phyloP scores from a whole-genome alignment of 352 stramenopile species.

The Globisporangium recalcitrans region DNA sequence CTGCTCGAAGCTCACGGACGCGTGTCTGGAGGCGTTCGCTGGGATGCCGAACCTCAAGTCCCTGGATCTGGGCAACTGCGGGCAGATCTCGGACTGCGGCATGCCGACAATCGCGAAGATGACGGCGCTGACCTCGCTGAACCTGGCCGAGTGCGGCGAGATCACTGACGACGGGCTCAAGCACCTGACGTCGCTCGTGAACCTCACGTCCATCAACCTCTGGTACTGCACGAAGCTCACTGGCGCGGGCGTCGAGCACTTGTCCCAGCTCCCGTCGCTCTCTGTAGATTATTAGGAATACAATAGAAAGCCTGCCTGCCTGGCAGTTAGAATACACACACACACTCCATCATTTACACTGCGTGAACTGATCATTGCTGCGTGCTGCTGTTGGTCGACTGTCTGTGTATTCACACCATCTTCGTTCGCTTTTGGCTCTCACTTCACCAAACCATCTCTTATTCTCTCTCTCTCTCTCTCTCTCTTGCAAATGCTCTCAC shows the following conservation, averaged over 20 bases:
- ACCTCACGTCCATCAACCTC: conserved; percentile 62
- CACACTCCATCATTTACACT: conserved; percentile 7
- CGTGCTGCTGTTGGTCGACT: background rate
- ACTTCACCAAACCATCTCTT: conserved; percentile 1
- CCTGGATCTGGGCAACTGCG: conserved; percentile 82
- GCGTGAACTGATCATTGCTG: background rate
- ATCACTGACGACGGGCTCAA: conserved; percentile 56
- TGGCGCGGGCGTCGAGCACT: conserved; percentile 37
- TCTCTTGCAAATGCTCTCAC: no score
- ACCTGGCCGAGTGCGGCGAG: conserved; percentile 66
- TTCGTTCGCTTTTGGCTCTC: conserved; percentile 1
- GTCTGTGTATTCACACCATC: background rate
- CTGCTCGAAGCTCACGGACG: conserved; percentile 64
- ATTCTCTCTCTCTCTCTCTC: no score
- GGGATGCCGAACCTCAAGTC: conserved; percentile 46
- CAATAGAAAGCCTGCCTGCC: no score
- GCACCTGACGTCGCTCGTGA: conserved; percentile 38
- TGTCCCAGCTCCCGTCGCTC: conserved; percentile 38
- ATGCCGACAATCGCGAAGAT: conserved; percentile 44
- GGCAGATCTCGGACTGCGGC: conserved; percentile 57
- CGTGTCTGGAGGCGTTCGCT: conserved; percentile 40
- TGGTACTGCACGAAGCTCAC: conserved; percentile 84
- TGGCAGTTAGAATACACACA: background rate
- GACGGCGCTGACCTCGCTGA: conserved; percentile 55
- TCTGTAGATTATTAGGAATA: conserved; percentile 38